Conservation (phyloP, 768 basidiomycete genomes). For the Agaricus sinodeliciosus region DNA sequence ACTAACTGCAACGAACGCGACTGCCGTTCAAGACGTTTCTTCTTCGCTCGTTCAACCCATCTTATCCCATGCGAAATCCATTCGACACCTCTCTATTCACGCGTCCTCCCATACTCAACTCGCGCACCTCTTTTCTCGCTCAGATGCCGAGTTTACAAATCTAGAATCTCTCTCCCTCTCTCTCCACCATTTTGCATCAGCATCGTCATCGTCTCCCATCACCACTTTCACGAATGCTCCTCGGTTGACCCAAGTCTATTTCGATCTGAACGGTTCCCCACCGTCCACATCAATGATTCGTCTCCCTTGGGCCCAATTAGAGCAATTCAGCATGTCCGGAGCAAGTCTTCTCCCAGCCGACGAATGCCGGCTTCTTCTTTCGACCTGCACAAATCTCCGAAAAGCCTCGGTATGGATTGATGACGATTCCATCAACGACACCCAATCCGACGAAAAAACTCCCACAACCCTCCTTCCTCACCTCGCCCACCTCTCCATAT, state of each 20-base stretch:
- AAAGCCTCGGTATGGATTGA: constrained; percentile 6
- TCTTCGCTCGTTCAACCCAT: not conserved
- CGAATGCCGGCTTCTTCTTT: not conserved
- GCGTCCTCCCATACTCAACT: constrained; percentile 1
- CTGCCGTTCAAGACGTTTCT: constrained; percentile 1
- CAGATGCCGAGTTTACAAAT: not conserved
- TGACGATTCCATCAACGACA: not conserved
- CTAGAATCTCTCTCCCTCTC: constrained; percentile 6
- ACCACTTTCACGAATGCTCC: constrained; percentile 2
- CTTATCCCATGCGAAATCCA: not conserved
- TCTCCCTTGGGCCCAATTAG: constrained; percentile 5
- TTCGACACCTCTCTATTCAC: constrained; percentile 5
- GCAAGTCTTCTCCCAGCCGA: constrained; percentile 4
- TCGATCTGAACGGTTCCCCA: not conserved
- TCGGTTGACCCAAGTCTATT: not conserved
- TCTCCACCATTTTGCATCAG: not conserved
- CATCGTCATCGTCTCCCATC: not conserved
- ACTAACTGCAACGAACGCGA: not conserved
- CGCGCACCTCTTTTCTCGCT: not conserved
- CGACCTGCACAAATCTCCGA: not conserved
- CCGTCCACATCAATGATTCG: constrained; percentile 6
- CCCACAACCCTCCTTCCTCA: not conserved
- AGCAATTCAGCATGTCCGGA: constrained; percentile 5
- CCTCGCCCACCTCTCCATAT: constrained; percentile 6
- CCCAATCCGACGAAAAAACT: not conserved